Conservation (phyloP, 768 basidiomycete genomes). For the Galerina sulciceps region DNA sequence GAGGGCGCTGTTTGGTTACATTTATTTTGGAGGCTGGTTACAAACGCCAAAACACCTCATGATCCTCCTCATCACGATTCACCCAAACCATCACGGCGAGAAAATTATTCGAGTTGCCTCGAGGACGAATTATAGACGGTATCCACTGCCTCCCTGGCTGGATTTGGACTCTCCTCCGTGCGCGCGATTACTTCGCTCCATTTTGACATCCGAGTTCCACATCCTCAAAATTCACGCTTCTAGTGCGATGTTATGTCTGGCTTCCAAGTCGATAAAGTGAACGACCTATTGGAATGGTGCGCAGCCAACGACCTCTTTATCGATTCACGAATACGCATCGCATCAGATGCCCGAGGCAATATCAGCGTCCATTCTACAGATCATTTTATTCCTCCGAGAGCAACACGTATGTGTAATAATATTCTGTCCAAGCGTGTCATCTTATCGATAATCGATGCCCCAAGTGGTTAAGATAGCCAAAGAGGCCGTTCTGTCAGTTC, state of each 20-base stretch:
- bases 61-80: no score
- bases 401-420: constrained; percentile 38
- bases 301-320: constrained; percentile 46
- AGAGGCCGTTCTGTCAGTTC: constrained; percentile 61
- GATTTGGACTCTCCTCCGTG: no score
- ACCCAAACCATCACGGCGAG: no score
- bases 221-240: background rate
- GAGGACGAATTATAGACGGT: no score
- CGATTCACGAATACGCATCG: constrained; percentile 47
- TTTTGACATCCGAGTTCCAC: no score
- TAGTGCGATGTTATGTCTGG: constrained; percentile 1
- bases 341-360: constrained; percentile 26
- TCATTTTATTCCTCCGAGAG: constrained; percentile 32
- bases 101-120: no score
- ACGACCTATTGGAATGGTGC: constrained; percentile 53
- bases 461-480: constrained; percentile 73
- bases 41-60: no score
- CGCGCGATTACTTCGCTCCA: no score
- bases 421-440: background rate
- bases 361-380: constrained; percentile 42
- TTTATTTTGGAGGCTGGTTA: no score
- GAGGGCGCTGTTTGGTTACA: no score
- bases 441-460: constrained; percentile 7
- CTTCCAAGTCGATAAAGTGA: constrained; percentile 18
- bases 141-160: background rate